Evolutionary conservation across 2,329 filamentous ascomycete species (phyloP).

Genomic region (Coniella lustricola): DNA sequence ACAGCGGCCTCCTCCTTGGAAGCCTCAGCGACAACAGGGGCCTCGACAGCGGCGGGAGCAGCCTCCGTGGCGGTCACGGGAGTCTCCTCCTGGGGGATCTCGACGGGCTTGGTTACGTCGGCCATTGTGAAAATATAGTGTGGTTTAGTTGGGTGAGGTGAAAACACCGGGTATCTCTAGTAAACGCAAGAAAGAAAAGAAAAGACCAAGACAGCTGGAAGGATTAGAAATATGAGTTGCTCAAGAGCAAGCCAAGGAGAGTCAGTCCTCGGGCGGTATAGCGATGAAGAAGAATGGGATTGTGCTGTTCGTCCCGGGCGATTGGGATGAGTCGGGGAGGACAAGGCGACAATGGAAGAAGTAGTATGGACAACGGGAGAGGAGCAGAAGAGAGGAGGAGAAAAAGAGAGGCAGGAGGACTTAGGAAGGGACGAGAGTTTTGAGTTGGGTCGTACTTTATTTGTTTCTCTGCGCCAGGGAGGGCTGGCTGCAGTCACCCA

Average conservation of each 20-base stretch:
- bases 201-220: conserved; percentile 14
- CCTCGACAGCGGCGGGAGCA: conserved; percentile 23
- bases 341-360: conserved; percentile 9
- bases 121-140: conserved; percentile 51
- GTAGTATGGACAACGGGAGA: neutral
- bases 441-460: conserved; percentile 17
- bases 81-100: conserved; percentile 47
- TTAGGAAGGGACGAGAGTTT: conserved; percentile 14
- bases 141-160: conserved; percentile 16
- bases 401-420: conserved; percentile 6
- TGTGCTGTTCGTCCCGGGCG: neutral
- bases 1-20: conserved; percentile 8
- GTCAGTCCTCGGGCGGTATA: neutral
- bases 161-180: conserved; percentile 44
- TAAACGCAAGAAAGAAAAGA: conserved; percentile 25
- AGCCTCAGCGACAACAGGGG: conserved; percentile 18
- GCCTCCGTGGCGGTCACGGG: conserved; percentile 21
- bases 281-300: conserved; percentile 2
- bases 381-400: neutral
- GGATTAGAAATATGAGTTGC: neutral
- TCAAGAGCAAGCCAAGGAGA: neutral
- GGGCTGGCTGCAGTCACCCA: neutral
- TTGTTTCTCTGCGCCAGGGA: conserved; percentile 13
- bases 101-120: conserved; percentile 64
- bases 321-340: neutral